Base-by-base conservation (phyloP, 2,329 filamentous ascomycete species). In the Lizonia empirigonia region DNA sequence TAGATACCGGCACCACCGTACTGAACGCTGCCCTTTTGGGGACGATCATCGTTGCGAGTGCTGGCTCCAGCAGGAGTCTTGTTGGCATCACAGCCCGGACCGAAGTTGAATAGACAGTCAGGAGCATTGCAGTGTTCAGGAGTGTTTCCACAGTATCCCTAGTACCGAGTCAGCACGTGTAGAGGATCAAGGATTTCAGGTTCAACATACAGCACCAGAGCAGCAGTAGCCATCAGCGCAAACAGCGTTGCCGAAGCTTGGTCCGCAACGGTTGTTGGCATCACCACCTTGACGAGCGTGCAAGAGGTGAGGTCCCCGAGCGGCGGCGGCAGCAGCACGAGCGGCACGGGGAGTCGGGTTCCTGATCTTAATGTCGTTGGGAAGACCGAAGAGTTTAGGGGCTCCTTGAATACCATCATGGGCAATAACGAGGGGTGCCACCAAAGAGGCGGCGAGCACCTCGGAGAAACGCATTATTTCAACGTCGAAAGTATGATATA, bases 1-100 rank as follows among this genome's bases (percentile, higher is more conserved):
- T 82, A 82, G 50, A 87, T 82, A n/a, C 80, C 80, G 1, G 67
- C 76, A 26, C 80, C 76, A 19, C 84, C 85, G 49, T 87, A 86
- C 0, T 75, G 72, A 1, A 86, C 74, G 5, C 50, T 69, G 7
- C 85, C 85, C 2, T 83, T 63, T 23, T 80, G 74, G 2, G 82
- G 73, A 9, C 85, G 79, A 18, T 76, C 64, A 44, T 85, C 67
- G 1, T 69, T 74, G 3, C 76, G 75, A 0, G 84, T 87, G 44
- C 80, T 80, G 4, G 73, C 70, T 2, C 85, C 85, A 57, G 78
- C 50, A 50, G 82, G 78, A 59, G 75, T 76, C 48, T 76, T 70
- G 58, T 85, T 85, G 38, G 79, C 83, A 63, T 87, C 84, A 53
- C 85, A 87, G 4, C 70, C 78, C 10, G 83, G 76, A 4, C 82